Conservation (phyloP, 116 monocot species). For the Phalaenopsis hybrid region DNA sequence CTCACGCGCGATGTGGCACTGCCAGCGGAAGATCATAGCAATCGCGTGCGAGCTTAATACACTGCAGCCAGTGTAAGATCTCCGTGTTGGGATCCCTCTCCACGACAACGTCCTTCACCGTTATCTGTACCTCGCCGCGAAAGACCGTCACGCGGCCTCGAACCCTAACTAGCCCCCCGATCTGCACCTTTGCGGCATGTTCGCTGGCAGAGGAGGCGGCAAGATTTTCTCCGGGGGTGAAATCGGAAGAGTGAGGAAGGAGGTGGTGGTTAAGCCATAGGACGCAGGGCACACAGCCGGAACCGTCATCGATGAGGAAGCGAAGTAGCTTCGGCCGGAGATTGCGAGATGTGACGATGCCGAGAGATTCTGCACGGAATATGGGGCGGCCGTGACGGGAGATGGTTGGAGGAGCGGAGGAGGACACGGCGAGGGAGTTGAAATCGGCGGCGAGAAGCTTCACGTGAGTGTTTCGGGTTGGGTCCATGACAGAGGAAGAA, state of each 20-base stretch:
- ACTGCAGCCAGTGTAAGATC: conserved; percentile 63
- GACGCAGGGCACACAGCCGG: conserved; percentile 76
- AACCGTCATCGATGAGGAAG: conserved; percentile 80
- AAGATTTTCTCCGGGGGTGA: background rate
- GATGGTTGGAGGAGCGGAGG: conserved; percentile 17
- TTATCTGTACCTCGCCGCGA: conserved; percentile 46
- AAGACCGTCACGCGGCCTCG: conserved; percentile 49
- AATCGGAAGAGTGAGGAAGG: background rate
- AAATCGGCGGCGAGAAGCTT: conserved; percentile 69
- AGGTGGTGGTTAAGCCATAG: conserved; percentile 72
- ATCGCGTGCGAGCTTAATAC: conserved; percentile 33
- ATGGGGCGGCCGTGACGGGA: conserved; percentile 13
- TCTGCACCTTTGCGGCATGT: conserved; percentile 29
- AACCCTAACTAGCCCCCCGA: conserved; percentile 60
- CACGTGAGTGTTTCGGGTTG: conserved; percentile 20
- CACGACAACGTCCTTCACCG: conserved; percentile 48
- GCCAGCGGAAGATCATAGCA: conserved; percentile 20
- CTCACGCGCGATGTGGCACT: background rate
- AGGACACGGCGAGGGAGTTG: conserved; percentile 28
- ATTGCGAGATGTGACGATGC: conserved; percentile 48
- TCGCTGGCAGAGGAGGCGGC: conserved; percentile 24
- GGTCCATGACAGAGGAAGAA: conserved; percentile 22
- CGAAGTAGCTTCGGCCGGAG: conserved; percentile 39
- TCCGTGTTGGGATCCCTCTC: conserved; percentile 76
- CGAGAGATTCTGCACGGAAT: conserved; percentile 41